Evolutionary conservation across 208 protist species (phyloP).

Genomic region (Leishmania mexicana): DNA sequence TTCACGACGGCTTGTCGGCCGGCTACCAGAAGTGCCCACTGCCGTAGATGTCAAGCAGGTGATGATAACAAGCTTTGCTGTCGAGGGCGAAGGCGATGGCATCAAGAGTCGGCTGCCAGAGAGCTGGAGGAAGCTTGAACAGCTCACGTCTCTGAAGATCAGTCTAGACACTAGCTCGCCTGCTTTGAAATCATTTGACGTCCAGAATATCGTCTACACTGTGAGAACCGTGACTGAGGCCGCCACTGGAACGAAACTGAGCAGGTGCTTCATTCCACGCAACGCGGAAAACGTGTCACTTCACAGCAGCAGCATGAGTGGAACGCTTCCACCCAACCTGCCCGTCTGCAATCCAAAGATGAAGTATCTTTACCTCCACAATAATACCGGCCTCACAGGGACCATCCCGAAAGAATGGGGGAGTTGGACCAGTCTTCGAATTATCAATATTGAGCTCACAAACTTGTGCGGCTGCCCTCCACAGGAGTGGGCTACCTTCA

Average conservation of each 20-base stretch:
- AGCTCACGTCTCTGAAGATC: conserved; percentile 2
- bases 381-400: not conserved
- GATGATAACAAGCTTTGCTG: not conserved
- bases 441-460: not conserved
- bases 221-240: not conserved
- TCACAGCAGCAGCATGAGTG: not conserved
- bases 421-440: not conserved
- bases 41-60: not conserved
- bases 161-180: not conserved
- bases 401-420: conserved; percentile 5
- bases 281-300: conserved; percentile 2
- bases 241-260: not conserved
- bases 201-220: not conserved
- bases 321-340: not conserved
- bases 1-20: not conserved
- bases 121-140: not conserved
- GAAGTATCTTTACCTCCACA: not conserved
- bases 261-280: not conserved
- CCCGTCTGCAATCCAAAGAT: not conserved
- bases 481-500: not conserved
- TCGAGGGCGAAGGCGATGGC: not conserved
- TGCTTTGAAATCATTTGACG: not conserved
- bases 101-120: not conserved
- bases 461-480: not conserved
- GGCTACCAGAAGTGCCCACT: not conserved